Evolutionary conservation across 345 rosid genomes (phyloP), one percentile per base, ranked within the genome.

Genomic region (Barbarea vulgaris): DNA sequence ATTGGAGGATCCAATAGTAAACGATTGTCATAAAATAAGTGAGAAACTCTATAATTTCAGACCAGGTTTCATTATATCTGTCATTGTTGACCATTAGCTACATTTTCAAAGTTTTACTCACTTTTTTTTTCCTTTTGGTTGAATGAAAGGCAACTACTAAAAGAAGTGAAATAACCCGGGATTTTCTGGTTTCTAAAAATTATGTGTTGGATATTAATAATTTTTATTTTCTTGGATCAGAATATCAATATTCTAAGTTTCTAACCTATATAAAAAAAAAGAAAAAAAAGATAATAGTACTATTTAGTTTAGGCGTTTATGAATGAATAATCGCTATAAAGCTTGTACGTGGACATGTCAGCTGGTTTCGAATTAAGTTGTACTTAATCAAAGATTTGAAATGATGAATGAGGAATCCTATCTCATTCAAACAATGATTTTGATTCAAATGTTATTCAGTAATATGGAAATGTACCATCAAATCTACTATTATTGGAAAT

Each of bases 11-110:
- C 25, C 54, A n/a, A 36, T 42, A 24, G 54, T 27, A 12, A 59
- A 25, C 47, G 50, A n/a, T 47, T 36, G 28, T 52, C 44, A 18
- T 21, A 22, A 37, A 64, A 64, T 64, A 63, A 64, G 54, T 30
- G 33, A 63, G 60, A 52, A 73, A 21, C 27, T 41, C 15, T 17
- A 31, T 33, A 19, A 47, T 47, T 21, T 59, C 3, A 9, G 24
- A 67, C 34, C 1, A 42, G 1, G 44, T 27, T 41, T 34, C 19
- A 61, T 18, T 53, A 64, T 42, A 21, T 41, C 33, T 72, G 69
- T 52, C 69, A 62, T 63, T 52, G 77, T 41, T 73, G 70, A 73
- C 77, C 42, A 62, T 52, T 51, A 73, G 55, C 34, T 55, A 53
- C 13, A 53, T 55, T 73, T 39, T 12, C n/a, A 19, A 36, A 25